phyloP scores from a whole-genome alignment of 164 flowering plant genomes.

The Houttuynia cordata region DNA sequence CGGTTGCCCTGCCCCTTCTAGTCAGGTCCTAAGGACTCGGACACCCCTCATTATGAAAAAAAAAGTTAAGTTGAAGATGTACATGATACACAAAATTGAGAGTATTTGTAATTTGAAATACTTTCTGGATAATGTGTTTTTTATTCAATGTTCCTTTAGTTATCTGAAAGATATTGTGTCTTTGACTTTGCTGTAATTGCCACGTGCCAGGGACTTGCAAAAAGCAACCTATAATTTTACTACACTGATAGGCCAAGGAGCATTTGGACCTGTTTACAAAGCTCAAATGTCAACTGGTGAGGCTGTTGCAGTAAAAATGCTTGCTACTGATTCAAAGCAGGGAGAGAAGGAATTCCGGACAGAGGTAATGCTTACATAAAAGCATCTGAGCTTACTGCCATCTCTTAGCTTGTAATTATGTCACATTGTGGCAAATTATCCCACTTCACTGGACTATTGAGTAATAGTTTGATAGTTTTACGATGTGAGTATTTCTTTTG shows the following conservation, averaged over 20 bases:
- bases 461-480: no score
- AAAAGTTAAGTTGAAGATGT: no score
- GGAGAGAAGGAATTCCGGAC: slow-evolving; percentile 94
- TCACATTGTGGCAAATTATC: not conserved
- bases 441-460: no score
- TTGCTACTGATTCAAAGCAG: slow-evolving; percentile 88
- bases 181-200: slow-evolving; percentile 4
- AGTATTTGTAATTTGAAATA: no score
- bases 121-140: no score
- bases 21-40: no score
- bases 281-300: slow-evolving; percentile 92
- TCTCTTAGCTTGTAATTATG: not conserved
- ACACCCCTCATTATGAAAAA: no score
- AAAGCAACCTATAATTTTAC: slow-evolving; percentile 91
- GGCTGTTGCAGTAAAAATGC: slow-evolving; percentile 89
- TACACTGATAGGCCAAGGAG: slow-evolving; percentile 82
- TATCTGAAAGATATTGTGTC: not conserved
- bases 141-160: no score
- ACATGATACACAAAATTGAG: no score
- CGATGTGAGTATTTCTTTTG: no score
- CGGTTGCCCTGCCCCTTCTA: no score
- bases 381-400: not conserved
- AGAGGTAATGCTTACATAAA: slow-evolving; percentile 45
- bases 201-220: slow-evolving; percentile 68
- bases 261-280: slow-evolving; percentile 95